Evolutionary conservation across 2,329 filamentous ascomycete genomes (phyloP).

Genomic region (Zasmidium angulare): DNA sequence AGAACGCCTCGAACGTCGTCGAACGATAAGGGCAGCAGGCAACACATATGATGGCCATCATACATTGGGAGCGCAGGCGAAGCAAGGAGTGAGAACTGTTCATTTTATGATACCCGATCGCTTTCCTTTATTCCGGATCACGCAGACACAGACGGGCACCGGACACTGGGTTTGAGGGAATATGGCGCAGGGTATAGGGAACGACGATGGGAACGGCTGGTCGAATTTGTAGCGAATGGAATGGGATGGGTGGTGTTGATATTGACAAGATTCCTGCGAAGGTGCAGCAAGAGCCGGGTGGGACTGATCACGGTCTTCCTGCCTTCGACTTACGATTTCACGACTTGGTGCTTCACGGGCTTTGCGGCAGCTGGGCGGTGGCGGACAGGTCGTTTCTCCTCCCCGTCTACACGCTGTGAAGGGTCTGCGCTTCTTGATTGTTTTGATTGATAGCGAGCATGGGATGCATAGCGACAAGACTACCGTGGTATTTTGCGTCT

Average conservation of each 20-base stretch:
- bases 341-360: too few relatives aligned
- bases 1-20: neutral
- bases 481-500: too few relatives aligned
- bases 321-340: too few relatives aligned
- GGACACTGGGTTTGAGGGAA: neutral
- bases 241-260: neutral
- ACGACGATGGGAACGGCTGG: neutral
- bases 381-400: too few relatives aligned
- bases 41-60: neutral
- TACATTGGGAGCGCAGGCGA: neutral
- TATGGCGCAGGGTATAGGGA: neutral
- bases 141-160: neutral
- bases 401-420: too few relatives aligned
- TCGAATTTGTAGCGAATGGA: neutral
- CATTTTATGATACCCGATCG: conserved; percentile 6
- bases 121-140: neutral
- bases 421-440: too few relatives aligned
- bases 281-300: too few relatives aligned
- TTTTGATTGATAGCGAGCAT: neutral
- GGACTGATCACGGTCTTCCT: too few relatives aligned
- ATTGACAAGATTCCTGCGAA: neutral
- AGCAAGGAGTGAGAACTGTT: neutral
- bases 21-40: neutral
- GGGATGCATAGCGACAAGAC: neutral
- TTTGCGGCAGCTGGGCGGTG: too few relatives aligned